Conservation (phyloP, 2,329 filamentous ascomycete genomes). For the Amauroascus niger region DNA sequence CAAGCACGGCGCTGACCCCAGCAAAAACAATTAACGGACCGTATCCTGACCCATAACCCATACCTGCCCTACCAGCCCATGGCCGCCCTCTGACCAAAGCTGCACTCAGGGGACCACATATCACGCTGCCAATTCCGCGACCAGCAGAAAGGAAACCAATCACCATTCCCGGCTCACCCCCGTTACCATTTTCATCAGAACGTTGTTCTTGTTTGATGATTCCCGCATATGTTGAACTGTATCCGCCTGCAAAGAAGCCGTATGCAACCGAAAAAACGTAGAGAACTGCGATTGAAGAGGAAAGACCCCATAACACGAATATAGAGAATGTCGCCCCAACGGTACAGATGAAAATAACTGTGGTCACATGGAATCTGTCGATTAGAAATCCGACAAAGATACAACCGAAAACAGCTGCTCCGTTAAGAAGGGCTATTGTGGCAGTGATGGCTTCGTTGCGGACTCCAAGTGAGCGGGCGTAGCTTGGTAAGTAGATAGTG, state of each 20-base stretch:
- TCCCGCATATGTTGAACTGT: slow-evolving; percentile 34
- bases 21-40: slow-evolving; percentile 37
- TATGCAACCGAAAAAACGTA: slow-evolving; percentile 37
- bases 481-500: slow-evolving; percentile 32
- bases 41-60: slow-evolving; percentile 38
- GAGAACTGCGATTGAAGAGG: slow-evolving; percentile 34
- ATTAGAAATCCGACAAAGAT: slow-evolving; percentile 31
- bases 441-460: slow-evolving; percentile 22
- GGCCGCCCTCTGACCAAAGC: slow-evolving; percentile 31
- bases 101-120: slow-evolving; percentile 45
- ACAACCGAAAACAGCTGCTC: slow-evolving; percentile 26
- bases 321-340: slow-evolving; percentile 32
- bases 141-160: slow-evolving; percentile 42
- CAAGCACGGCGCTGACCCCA: slow-evolving; percentile 29
- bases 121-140: slow-evolving; percentile 29
- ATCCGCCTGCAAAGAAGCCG: slow-evolving; percentile 38
- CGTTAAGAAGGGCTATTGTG: slow-evolving; percentile 22
- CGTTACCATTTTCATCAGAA: slow-evolving; percentile 19
- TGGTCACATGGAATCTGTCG: slow-evolving; percentile 36
- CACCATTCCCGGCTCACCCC: slow-evolving; percentile 38
- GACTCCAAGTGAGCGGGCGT: slow-evolving; percentile 25
- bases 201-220: slow-evolving; percentile 38
- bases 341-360: slow-evolving; percentile 36
- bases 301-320: slow-evolving; percentile 41
- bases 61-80: slow-evolving; percentile 29